A percentile compares a stretch with the other conserved stretches of the same genome.
Evolutionary conservation across 345 rosid genomes (phyloP).

Genomic region (Brassica nigra): DNA sequence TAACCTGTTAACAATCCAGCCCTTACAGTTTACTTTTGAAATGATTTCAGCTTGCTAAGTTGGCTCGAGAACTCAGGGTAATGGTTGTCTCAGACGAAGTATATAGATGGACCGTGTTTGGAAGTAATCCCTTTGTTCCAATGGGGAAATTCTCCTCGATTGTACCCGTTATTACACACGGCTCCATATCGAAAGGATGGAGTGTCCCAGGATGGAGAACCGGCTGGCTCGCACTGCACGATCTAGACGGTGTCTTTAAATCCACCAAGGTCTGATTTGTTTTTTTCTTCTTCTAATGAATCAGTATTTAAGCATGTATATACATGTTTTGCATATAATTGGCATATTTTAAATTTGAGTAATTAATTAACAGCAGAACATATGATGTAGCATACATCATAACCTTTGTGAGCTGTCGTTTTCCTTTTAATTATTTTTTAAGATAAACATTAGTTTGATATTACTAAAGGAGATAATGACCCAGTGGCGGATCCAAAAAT

Average conservation of each 20-base stretch:
- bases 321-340: not conserved
- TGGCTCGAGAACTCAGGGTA: constrained; percentile 48
- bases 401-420: no score
- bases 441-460: no score
- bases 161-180: constrained; percentile 53
- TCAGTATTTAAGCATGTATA: not conserved
- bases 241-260: constrained; percentile 44
- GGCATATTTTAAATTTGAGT: no score
- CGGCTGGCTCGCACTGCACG: constrained; percentile 51
- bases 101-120: constrained; percentile 48
- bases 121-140: constrained; percentile 47
- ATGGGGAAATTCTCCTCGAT: constrained; percentile 54
- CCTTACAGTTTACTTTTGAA: not conserved
- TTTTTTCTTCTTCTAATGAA: not conserved
- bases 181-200: constrained; percentile 63
- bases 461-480: no score
- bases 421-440: no score
- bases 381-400: no score
- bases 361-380: no score
- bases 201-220: constrained; percentile 61
- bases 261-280: constrained; percentile 37
- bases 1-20: not conserved
- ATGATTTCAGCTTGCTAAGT: constrained; percentile 47
- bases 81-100: constrained; percentile 63
- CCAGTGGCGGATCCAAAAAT: no score